Evolutionary conservation across 1,139 yeast genomes (phyloP).

Genomic region (Yamadazyma diddensiae): DNA sequence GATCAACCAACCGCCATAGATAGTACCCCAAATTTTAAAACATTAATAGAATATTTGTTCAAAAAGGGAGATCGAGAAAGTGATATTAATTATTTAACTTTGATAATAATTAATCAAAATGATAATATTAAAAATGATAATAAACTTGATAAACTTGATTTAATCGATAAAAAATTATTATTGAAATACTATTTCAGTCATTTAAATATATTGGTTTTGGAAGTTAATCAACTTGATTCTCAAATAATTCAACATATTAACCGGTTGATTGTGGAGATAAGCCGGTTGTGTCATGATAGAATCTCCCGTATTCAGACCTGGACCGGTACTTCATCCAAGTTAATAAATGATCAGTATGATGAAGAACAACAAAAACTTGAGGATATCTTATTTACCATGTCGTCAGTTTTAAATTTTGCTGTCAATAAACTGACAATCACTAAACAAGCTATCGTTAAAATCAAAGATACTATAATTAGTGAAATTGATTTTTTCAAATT

Average conservation of each 20-base stretch:
- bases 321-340: slow-evolving; percentile 48
- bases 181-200: slow-evolving; percentile 42
- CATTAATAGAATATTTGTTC: slow-evolving; percentile 26
- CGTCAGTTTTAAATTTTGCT: slow-evolving; percentile 24
- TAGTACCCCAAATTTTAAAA: slow-evolving; percentile 6
- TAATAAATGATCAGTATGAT: slow-evolving; percentile 23
- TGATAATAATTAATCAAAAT: slow-evolving; percentile 26
- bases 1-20: background rate
- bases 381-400: slow-evolving; percentile 34
- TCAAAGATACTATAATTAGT: slow-evolving; percentile 27
- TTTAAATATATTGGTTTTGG: slow-evolving; percentile 35
- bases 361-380: slow-evolving; percentile 14
- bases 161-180: slow-evolving; percentile 29
- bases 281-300: slow-evolving; percentile 31
- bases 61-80: slow-evolving; percentile 33
- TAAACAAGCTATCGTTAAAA: slow-evolving; percentile 20
- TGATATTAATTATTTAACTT: slow-evolving; percentile 34
- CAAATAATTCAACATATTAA: slow-evolving; percentile 15
- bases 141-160: slow-evolving; percentile 20
- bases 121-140: slow-evolving; percentile 4
- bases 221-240: slow-evolving; percentile 1
- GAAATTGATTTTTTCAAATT: slow-evolving; percentile 40
- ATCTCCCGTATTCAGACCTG: slow-evolving; percentile 52
- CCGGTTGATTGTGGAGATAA: slow-evolving; percentile 26
- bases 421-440: slow-evolving; percentile 24